phyloP scores from a whole-genome alignment of 2,329 filamentous ascomycete genomes.

The Fusarium brevicatenulatum region DNA sequence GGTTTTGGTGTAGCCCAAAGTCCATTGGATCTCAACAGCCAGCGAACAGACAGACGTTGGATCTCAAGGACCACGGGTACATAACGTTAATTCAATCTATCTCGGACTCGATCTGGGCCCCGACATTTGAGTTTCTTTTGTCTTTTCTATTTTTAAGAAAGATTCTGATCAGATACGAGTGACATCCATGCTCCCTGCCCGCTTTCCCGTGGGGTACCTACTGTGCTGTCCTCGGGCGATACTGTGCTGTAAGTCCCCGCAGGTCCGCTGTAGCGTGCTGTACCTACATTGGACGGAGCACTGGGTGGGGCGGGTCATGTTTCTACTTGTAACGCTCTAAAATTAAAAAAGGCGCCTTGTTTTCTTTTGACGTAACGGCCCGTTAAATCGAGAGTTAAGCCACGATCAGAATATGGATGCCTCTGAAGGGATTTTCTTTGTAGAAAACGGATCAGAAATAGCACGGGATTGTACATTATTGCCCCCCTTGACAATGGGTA shows the following conservation, averaged over 20 bases:
- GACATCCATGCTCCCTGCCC: conserved; percentile 1
- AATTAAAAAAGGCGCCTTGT: not conserved
- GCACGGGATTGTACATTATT: not conserved
- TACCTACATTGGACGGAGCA: conserved; percentile 20
- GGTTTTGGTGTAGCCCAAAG: not conserved
- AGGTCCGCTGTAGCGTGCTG: not conserved
- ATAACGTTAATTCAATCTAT: conserved; percentile 9
- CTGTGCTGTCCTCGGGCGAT: not conserved
- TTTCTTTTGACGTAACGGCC: conserved; percentile 9
- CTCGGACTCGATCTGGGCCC: not conserved
- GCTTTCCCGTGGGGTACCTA: conserved; percentile 1
- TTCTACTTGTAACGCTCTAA: conserved; percentile 16
- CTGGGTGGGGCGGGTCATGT: not conserved
- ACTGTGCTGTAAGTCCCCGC: conserved; percentile 9
- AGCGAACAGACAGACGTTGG: not conserved
- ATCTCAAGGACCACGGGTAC: not conserved
- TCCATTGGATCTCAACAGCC: not conserved
- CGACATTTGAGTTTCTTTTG: not conserved
- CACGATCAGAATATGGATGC: not conserved
- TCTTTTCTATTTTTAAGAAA: conserved; percentile 6
- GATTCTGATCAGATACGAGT: not conserved
- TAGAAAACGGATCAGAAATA: not conserved
- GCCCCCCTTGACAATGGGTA: conserved; percentile 1
- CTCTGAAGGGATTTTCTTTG: not conserved
- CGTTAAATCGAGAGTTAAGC: not conserved